Base-by-base conservation (phyloP, 441 rosid genomes). In the Melastoma candidum region DNA sequence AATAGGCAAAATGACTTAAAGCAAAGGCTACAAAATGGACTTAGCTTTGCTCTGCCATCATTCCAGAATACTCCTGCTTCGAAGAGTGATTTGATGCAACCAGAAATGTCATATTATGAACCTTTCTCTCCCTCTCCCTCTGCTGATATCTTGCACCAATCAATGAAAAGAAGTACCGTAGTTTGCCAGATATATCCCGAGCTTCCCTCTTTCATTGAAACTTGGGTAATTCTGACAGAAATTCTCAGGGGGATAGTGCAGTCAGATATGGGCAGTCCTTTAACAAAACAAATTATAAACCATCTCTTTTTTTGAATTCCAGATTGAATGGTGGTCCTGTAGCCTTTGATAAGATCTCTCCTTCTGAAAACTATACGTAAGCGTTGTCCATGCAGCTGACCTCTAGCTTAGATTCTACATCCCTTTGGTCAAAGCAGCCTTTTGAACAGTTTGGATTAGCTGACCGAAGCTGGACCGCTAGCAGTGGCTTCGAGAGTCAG, bases 361-460 rank as follows among this genome's bases (percentile, higher is more conserved):
- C 77, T 24, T 71, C 82, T 11, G 80, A 69, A 68, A 72, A 74
- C 26, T 82, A 78, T 66, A 71, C 75, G 59, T 84, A 68, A 66
- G 50, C 75, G n/a, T 71, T 74, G 61, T 50, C 78, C 4, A 11
- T 54, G 52, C 68, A 70, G 47, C 59, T 71, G 50, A 69, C 64
- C 53, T 59, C 84, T 53, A 70, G 66, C 58, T 39, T 85, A 2
- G 73, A 69, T 56, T 63, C 77, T 12, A 80, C 87, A 59, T 94
- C 99, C 4, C 82, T 90, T 45, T 94, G 99, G 99, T 87, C 94
- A 26, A 79, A 79, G 69, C 97, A 94, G 68, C 99, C 96, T 43
- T 82, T 76, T 68, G 99, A 94, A 82, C 97, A 87, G 78, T 90
- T 94, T 74, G 96, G 95, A 48, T 74, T 83, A 41, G 88, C 85